Conservation (phyloP, 2,329 filamentous ascomycete genomes). For the Aspergillus piperis region DNA sequence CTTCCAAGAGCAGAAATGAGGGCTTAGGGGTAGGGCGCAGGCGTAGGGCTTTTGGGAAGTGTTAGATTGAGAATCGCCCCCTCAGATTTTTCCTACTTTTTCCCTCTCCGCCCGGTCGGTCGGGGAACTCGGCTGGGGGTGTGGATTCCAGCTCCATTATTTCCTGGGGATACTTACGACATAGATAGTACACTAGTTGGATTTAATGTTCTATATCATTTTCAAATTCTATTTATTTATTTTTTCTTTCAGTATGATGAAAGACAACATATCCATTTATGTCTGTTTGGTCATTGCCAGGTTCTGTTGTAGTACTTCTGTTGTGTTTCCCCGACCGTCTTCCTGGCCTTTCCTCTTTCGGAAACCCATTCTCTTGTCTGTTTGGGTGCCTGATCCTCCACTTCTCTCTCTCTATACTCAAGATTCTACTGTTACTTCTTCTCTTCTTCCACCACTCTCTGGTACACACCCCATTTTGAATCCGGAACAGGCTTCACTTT, state of each 20-base stretch:
- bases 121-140: background rate
- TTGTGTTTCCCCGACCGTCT: background rate
- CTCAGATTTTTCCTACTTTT: slow-evolving; percentile 1
- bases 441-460: background rate
- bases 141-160: background rate
- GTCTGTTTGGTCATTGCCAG: background rate
- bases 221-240: too few relatives aligned
- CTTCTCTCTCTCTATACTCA: background rate
- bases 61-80: slow-evolving; percentile 5
- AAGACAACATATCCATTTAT: too few relatives aligned
- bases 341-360: background rate
- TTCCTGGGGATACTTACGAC: too few relatives aligned
- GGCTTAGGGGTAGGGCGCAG: slow-evolving; percentile 51
- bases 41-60: slow-evolving; percentile 41
- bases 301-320: background rate
- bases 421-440: background rate
- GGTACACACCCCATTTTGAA: background rate
- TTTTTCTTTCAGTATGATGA: too few relatives aligned
- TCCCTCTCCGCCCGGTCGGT: background rate
- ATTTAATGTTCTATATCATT: too few relatives aligned
- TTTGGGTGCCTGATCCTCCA: background rate
- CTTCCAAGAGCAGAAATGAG: slow-evolving; percentile 51
- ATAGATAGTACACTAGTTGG: too few relatives aligned
- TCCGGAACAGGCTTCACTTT: too few relatives aligned
- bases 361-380: background rate